Base-by-base conservation (phyloP, 139 green algal genomes). In the Chlorella sp. region DNA sequence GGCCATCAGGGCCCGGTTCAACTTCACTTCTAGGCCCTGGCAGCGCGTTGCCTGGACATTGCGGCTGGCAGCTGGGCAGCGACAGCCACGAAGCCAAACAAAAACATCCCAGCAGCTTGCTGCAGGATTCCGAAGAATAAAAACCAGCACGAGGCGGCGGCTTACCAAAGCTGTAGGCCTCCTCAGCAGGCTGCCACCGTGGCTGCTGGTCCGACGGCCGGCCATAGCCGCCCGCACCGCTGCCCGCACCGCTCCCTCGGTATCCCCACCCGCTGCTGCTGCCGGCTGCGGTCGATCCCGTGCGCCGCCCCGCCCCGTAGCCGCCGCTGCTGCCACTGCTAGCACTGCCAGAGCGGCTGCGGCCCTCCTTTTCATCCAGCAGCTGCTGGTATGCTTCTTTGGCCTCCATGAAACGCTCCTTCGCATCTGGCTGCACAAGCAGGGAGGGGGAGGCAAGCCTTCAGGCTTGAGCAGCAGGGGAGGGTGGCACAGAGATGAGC, bases 311-410 rank as follows among this genome's bases (percentile, higher is more conserved):
- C 26, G 79, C 69, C 64, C 13, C 23, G 51, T n/a, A n/a, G 39
- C 60, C 28, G 72, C 75, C 51, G 23, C 73, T 26, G 85, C 41
- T 70, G 78, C 81, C 65, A 78, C 67, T 73, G n/a, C n/a, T 41
- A 23, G 73, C 55, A 32, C 70, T n/a, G 39, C 65, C 64, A 17
- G 71, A 28, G 23, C 36, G 57, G 38, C 76, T 55, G 73, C 82
- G 51, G 2, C 85, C 65, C 55, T 87, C 64, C 36, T 57, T 60
- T 39, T 86, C 71, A 63, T 95, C 93, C 1, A 87, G 86, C 21
- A 97, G 78, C 12, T 92, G 89, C 47, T 96, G 93, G 81, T 95
- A 97, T 3, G 94, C 94, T 68, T 89, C 82, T 73, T 96, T 97
- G 57, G 87, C 91, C 82, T 95, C 92, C 93, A 96, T 94, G 87